Percentiles rank a stretch among this genome's conserved stretches.
These are phyloP conservation scores for Alternaria arbusti DNA, from an alignment of 2,329 filamentous ascomycete genomes.

Conservation along the genomic window DNA sequence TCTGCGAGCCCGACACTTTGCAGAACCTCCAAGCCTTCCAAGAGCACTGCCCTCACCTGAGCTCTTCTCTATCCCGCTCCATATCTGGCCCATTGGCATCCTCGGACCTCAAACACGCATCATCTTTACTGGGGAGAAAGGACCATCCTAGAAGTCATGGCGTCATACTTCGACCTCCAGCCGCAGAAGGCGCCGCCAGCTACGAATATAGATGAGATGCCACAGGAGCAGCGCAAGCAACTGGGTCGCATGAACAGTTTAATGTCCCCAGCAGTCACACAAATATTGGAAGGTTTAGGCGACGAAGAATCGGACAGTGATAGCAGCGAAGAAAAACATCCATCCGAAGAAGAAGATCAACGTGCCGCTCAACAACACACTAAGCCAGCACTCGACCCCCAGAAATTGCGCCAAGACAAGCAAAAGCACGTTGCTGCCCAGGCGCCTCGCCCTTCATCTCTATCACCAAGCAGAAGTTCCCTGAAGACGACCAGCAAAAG, in stretches of 20 bases:
- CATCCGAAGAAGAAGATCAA: slow-evolving; percentile 21
- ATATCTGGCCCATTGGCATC: slow-evolving; percentile 15
- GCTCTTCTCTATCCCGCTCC: slow-evolving; percentile 4
- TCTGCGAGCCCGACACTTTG: background rate
- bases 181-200: slow-evolving; percentile 24
- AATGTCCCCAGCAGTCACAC: slow-evolving; percentile 39
- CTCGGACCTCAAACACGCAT: background rate
- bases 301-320: slow-evolving; percentile 35
- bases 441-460: slow-evolving; percentile 11
- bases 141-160: slow-evolving; percentile 23
- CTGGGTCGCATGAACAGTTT: slow-evolving; percentile 25
- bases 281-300: slow-evolving; percentile 37
- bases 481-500: slow-evolving; percentile 17
- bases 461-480: slow-evolving; percentile 20
- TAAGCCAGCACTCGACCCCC: slow-evolving; percentile 13
- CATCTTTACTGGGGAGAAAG: slow-evolving; percentile 1
- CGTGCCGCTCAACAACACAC: slow-evolving; percentile 5
- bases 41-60: slow-evolving; percentile 15
- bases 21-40: slow-evolving; percentile 10
- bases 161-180: slow-evolving; percentile 46
- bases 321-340: slow-evolving; percentile 24
- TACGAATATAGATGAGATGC: slow-evolving; percentile 14
- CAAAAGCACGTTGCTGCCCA: slow-evolving; percentile 5
- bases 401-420: slow-evolving; percentile 13
- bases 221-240: slow-evolving; percentile 22